Base-by-base conservation (phyloP, 805 yeast species). In the Alloascoidea africana region DNA sequence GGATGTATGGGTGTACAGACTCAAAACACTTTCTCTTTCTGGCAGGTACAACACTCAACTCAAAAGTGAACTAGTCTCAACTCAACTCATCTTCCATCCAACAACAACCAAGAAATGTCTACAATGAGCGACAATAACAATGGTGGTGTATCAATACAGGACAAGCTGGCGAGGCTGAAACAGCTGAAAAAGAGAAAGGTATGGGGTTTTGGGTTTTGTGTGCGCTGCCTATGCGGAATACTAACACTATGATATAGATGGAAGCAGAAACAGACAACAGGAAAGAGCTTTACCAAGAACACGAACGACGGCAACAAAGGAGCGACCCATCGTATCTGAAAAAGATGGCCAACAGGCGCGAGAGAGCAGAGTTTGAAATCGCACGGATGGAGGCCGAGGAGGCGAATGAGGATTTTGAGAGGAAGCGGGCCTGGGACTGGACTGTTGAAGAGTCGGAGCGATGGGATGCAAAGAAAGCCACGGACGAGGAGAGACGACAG, bases 381-480 rank as follows among this genome's bases (percentile, higher is more conserved):
- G 62, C 61, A 2, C 54, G 54, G 38, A 36, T 51, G n/a, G 64
- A 60, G 18, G 44, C 56, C 2, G 43, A 49, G 23, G 62, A 58
- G 8, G 48, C 47, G 8, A 69, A 67, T 1, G 62, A 58, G 32
- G 62, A 62, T 38, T 55, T 48, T 36, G 68, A 63, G 32, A 54
- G 72, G 17, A 49, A 55, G 39, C 58, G 63, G 38, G 69, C 64
- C 36, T 60, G 70, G 68, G 70, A 70, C 39, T 70, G 72, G 55
- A 66, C 81, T 0, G 65, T 77, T 3, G 80, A 73, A 38, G 82
- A 81, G 38, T 65, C 73, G 39, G 80, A 75, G 44, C 58, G 60
- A 38, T 79, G 86, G 86, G 68, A 73, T 16, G 56, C 48, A 18
- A 64, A 61, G 38, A 49, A 55, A 39, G 54, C 47, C 33, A 44